phyloP scores from a whole-genome alignment of 805 yeast species.

The Nakazawaea pomicola region DNA sequence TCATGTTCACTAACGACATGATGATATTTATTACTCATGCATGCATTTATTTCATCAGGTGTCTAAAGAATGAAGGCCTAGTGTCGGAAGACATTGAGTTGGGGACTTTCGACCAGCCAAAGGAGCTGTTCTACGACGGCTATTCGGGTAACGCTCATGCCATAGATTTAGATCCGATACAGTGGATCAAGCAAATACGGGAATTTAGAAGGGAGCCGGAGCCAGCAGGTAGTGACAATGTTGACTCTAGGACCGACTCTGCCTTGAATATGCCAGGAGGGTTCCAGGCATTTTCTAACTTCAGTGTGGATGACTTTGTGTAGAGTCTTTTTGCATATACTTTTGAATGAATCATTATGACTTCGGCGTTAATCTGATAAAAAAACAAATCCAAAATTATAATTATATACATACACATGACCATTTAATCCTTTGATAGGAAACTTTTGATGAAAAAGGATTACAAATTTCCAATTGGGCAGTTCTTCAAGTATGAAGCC shows the following conservation, averaged over 20 bases:
- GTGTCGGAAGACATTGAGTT: constrained; percentile 21
- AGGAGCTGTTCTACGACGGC: constrained; percentile 31
- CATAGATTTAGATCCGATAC: constrained; percentile 29
- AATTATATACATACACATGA: background rate
- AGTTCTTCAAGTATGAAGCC: constrained; percentile 71
- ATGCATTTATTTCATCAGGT: constrained; percentile 26
- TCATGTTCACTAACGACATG: constrained; percentile 26
- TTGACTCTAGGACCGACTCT: background rate
- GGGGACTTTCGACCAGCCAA: constrained; percentile 7
- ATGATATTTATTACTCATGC: constrained; percentile 26
- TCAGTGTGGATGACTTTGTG: constrained; percentile 5
- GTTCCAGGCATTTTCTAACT: constrained; percentile 7
- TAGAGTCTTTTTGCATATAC: background rate
- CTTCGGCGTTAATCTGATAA: background rate
- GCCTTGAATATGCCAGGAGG: constrained; percentile 12
- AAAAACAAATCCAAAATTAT: background rate
- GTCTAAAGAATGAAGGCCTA: constrained; percentile 23
- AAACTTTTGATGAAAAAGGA: too few relatives aligned
- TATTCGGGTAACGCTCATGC: constrained; percentile 37
- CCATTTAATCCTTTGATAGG: background rate
- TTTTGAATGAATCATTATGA: too few relatives aligned
- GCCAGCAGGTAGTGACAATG: background rate
- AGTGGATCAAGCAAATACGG: constrained; percentile 20
- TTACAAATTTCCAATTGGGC: constrained; percentile 56
- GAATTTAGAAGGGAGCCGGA: constrained; percentile 16